These are phyloP conservation scores for Puccinellia tenuiflora DNA, from an alignment of 176 grass and related monocot species.

Conservation along the genomic window DNA sequence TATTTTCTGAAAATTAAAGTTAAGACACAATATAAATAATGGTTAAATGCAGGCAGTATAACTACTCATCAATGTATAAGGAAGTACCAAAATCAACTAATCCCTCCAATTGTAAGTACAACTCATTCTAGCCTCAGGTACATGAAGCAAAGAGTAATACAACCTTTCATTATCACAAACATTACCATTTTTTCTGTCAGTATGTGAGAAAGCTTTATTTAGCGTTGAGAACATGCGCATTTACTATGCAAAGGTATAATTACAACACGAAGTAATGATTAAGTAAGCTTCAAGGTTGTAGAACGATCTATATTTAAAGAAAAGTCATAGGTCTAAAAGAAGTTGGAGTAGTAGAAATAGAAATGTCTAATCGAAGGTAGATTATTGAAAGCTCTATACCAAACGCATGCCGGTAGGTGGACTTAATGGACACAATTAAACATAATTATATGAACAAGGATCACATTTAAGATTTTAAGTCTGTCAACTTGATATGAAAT, in stretches of 20 bases:
- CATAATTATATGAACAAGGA: not conserved
- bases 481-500: not conserved
- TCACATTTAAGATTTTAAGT: constrained; percentile 5
- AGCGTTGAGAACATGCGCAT: not conserved
- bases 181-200: not conserved
- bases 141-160: not conserved
- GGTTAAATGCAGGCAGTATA: not conserved
- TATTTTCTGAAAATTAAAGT: constrained; percentile 14
- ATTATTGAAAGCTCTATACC: not conserved
- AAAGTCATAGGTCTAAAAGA: not conserved
- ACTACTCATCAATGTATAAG: not conserved
- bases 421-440: not conserved
- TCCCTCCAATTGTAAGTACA: not conserved
- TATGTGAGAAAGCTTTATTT: not conserved
- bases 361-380: not conserved
- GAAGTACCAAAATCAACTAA: constrained; percentile 11
- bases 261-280: not conserved
- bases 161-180: constrained; percentile 4
- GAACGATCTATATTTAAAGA: not conserved
- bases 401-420: not conserved
- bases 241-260: not conserved
- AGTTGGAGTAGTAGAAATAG: not conserved
- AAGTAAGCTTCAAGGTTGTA: not conserved
- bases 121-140: not conserved
- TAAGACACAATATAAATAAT: not conserved